Conservation (phyloP, 2,329 filamentous ascomycete genomes). For the Bipolaris cookei region DNA sequence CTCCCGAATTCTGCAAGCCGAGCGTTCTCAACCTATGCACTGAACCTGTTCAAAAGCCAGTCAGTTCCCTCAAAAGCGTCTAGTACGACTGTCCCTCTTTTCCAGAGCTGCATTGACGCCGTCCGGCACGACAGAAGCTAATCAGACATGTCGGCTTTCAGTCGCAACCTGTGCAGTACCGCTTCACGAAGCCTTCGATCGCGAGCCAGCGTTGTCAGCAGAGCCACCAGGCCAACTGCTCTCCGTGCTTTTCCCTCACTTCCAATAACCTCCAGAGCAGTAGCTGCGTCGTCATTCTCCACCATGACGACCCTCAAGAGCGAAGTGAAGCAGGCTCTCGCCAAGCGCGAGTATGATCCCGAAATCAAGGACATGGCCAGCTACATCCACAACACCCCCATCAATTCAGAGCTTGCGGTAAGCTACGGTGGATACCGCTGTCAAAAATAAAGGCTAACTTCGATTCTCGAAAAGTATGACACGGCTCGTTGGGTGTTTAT, state of each 20-base stretch:
- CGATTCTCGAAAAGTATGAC: constrained; percentile 69
- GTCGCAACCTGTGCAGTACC: constrained; percentile 50
- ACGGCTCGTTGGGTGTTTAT: constrained; percentile 96
- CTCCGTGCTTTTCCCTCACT: constrained; percentile 33
- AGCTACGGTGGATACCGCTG: constrained; percentile 17
- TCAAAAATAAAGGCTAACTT: constrained; percentile 22
- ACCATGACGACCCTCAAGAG: constrained; percentile 49
- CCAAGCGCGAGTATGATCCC: constrained; percentile 72
- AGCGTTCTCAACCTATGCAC: constrained; percentile 28
- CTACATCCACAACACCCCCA: constrained; percentile 91
- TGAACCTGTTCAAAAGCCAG: constrained; percentile 31
- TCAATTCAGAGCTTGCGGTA: constrained; percentile 92
- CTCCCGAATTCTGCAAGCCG: constrained; percentile 36
- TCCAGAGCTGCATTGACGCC: constrained; percentile 41
- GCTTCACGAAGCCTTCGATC: constrained; percentile 48
- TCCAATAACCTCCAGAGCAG: constrained; percentile 32
- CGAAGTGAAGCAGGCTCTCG: constrained; percentile 38
- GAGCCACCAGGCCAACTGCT: constrained; percentile 48
- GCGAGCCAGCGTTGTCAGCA: constrained; percentile 41
- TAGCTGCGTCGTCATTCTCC: constrained; percentile 42
- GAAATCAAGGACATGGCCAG: constrained; percentile 94
- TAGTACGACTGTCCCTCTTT: constrained; percentile 45
- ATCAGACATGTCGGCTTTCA: constrained; percentile 52
- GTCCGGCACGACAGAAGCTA: constrained; percentile 45
- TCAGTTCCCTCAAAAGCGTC: constrained; percentile 29